Base-by-base conservation (phyloP, 148 eudicot species). In the Cornus kousa region DNA sequence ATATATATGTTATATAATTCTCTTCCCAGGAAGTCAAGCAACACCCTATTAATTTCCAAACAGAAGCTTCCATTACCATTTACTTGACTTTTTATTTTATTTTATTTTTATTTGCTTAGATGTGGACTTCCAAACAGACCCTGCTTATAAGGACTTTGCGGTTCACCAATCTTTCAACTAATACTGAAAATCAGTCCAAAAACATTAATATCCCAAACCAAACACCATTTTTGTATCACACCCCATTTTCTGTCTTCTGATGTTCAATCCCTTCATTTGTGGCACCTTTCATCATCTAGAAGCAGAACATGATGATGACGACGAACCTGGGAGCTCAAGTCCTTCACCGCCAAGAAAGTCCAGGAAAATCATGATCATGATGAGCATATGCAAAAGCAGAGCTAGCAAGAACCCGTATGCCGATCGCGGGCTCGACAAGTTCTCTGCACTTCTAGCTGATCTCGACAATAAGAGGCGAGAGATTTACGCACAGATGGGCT, bases 351-450 rank as follows among this genome's bases (percentile, higher is more conserved):
- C 89, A 8, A 83, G 83, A 70, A 83, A 73, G 72, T 76, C 88
- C 35, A 57, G 70, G 55, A 74, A 40, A 76, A 68, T 68, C 46
- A 28, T 28, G 28, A 28, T 28, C 28, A 28, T 28, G 28, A 28
- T 28, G 28, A 75, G 77, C 40, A 85, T 78, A 57, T 32, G 35
- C 70, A 80, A 46, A 33, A 70, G 80, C 70, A 84, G 74, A 7
- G 81, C 82, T 16, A 39, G 8, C 68, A 86, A 91, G 72, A 91
- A 91, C 82, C 94, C 90, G 0, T 91, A 84, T 55, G 73, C 94
- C 43, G 68, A 80, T 46, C 79, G 87, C 1, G 89, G 85, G 5
- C 87, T 80, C 33, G 89, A 84, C 77, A 81, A 88, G n/a, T 86
- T 81, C 81, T 73, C 82, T 35, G 88, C 90, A 10, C 88, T 91